phyloP scores from a whole-genome alignment of 208 protist genomes.

The Leishmania mexicana region DNA sequence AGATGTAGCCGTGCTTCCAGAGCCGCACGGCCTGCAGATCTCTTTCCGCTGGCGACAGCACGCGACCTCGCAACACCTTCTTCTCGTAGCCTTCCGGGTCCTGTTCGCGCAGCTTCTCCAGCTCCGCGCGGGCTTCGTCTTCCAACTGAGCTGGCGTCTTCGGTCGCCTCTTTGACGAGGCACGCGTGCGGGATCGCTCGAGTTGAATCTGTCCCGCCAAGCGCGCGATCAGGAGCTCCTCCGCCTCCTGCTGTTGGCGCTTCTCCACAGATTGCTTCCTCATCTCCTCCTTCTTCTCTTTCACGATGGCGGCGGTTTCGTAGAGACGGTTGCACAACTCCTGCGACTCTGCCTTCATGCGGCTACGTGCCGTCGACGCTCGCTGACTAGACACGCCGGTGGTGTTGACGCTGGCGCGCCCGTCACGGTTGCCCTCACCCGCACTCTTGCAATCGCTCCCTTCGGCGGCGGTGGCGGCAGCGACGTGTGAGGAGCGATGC shows the following conservation, averaged over 20 bases:
- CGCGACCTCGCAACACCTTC: constrained; percentile 37
- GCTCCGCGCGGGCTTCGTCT: constrained; percentile 37
- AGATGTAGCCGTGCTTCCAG: constrained; percentile 41
- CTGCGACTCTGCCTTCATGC: constrained; percentile 17
- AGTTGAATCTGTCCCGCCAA: constrained; percentile 50
- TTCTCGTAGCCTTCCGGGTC: constrained; percentile 32
- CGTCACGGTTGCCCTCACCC: background rate
- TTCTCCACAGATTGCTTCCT: constrained; percentile 24
- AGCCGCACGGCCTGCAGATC: constrained; percentile 43
- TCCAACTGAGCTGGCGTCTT: constrained; percentile 28
- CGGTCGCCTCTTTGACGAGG: constrained; percentile 14
- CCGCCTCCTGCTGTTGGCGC: constrained; percentile 43
- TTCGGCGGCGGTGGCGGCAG: background rate
- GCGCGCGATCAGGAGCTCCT: constrained; percentile 59
- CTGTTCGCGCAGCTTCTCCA: constrained; percentile 38
- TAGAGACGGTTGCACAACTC: constrained; percentile 53
- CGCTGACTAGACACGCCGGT: constrained; percentile 14
- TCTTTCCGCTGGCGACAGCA: constrained; percentile 44
- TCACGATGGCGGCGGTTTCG: constrained; percentile 27
- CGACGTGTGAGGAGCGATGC: background rate
- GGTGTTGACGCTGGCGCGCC: constrained; percentile 8
- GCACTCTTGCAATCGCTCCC: constrained; percentile 10
- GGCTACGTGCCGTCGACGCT: constrained; percentile 15
- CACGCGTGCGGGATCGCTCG: constrained; percentile 7
- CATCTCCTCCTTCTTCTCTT: constrained; percentile 23